Percentiles rank a stretch among this genome's conserved stretches.
These are phyloP conservation scores for Pythium coloratum DNA, from an alignment of 352 stramenopile species.

Conservation along the genomic window DNA sequence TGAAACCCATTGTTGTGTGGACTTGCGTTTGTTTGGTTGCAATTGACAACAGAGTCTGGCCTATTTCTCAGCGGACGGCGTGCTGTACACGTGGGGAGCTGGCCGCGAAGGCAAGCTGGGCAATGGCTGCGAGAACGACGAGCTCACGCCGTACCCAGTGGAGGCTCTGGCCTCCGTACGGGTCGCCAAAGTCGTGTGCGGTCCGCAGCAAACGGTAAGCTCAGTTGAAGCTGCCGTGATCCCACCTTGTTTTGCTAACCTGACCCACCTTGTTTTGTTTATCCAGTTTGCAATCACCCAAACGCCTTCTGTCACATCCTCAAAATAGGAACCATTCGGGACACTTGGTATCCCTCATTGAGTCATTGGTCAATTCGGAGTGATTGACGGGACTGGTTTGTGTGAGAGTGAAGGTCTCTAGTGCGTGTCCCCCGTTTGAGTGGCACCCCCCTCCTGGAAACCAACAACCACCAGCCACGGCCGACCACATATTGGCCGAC, in stretches of 20 bases:
- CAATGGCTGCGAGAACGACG: constrained; percentile 56
- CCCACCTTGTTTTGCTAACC: constrained; percentile 17
- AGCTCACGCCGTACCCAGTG: constrained; percentile 49
- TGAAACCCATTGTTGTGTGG: background rate
- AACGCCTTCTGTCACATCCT: constrained; percentile 32
- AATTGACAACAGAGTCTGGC: background rate
- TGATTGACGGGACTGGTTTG: background rate
- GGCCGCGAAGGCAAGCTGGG: constrained; percentile 69
- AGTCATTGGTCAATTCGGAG: background rate
- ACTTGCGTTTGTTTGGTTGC: background rate
- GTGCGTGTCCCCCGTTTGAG: constrained; percentile 9
- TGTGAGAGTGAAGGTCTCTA: constrained; percentile 19
- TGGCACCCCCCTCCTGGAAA: constrained; percentile 12
- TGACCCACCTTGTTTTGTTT: constrained; percentile 6
- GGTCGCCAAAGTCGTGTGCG: constrained; percentile 52
- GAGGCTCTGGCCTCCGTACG: constrained; percentile 58
- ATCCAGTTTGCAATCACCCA: constrained; percentile 45
- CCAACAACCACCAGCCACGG: constrained; percentile 9
- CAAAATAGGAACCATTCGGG: constrained; percentile 16
- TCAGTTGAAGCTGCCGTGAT: constrained; percentile 1
- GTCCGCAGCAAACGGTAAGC: constrained; percentile 58
- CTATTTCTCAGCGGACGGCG: constrained; percentile 42
- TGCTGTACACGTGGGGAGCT: constrained; percentile 70
- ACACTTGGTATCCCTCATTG: constrained; percentile 13
- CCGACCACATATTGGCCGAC: background rate